A percentile compares a stretch with the other conserved stretches of the same genome.
Conservation (phyloP, 257 asterid species). For the Solanum peruvianum region DNA sequence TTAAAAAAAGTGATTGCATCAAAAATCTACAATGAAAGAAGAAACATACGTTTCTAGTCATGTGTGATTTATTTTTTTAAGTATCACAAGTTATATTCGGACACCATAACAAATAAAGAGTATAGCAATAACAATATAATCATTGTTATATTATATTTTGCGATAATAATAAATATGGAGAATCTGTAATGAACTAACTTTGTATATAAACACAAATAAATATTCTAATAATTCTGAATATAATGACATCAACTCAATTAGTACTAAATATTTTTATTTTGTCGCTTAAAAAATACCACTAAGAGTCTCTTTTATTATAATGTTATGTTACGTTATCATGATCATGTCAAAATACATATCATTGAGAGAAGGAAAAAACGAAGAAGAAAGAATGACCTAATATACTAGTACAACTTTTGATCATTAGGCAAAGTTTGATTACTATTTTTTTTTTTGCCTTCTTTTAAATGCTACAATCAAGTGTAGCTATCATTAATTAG, state of each 20-base stretch:
- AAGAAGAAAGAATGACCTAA: background rate
- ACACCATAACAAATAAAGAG: no score
- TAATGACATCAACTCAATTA: no score
- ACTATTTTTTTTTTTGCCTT: background rate
- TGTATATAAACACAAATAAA: no score
- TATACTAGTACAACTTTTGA: background rate
- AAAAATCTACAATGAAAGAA: background rate
- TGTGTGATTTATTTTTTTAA: background rate
- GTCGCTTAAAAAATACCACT: background rate
- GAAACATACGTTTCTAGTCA: background rate
- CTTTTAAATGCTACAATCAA: background rate
- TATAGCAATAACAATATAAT: no score
- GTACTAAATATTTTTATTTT: no score
- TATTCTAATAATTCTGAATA: no score
- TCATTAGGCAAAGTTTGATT: background rate
- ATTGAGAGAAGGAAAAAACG: background rate
- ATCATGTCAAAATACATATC: background rate
- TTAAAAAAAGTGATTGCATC: background rate
- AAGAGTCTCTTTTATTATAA: background rate
- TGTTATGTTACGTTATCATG: background rate
- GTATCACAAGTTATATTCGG: background rate
- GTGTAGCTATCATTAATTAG: background rate
- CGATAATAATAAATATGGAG: background rate
- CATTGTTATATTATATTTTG: no score
- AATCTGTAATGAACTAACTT: no score